Evolutionary conservation across 2,329 filamentous ascomycete genomes (phyloP), one percentile per base, ranked within the genome.

Genomic region (Colletotrichum costaricense): DNA sequence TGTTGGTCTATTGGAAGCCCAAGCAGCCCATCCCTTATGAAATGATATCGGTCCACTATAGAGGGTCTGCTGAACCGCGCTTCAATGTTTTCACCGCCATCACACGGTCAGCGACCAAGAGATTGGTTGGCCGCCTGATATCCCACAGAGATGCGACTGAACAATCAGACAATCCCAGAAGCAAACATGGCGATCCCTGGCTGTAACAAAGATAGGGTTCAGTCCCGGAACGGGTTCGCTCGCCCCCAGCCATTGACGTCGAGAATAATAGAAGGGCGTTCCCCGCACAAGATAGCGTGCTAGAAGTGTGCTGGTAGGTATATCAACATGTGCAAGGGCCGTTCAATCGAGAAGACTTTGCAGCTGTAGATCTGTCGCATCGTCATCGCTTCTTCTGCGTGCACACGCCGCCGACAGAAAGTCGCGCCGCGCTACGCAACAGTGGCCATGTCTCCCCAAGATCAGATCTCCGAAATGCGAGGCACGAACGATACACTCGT

Each of bases 271-370:
- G 11, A 59, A 35, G 59, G 19, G 11, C 16, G 14, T 63, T 55
- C 69, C 69, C 69, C 58, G 63, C 69, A 72, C 69, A 26, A 11
- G 19, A 49, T 52, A 33, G 22, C 12, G 30, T 3, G 24, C 33
- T 42, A 42, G 14, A 19, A 42, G 5, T 7, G 16, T 42, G 6
- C 16, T 35, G 11, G 4, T 30, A 30, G 26, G n/a, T 7, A 35
- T 5, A n/a, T 19, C 33, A 35, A n/a, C 3, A 35, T 9, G 59
- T 35, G 22, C 28, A 16, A 26, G 16, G n/a, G 2, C n/a, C 60
- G 11, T 49, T 26, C 12, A 4, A 11, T 22, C 19, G 2, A 4
- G 26, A 5, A 30, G 42, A 14, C 7, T 49, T 22, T n/a, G 30
- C 16, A 33, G 24, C 28, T 16, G 8, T 19, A 63, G 14, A 19